A percentile compares a stretch with the other conserved stretches of the same genome.
phyloP scores from a whole-genome alignment of 345 rosid genomes.

The Populus ilicifolia region DNA sequence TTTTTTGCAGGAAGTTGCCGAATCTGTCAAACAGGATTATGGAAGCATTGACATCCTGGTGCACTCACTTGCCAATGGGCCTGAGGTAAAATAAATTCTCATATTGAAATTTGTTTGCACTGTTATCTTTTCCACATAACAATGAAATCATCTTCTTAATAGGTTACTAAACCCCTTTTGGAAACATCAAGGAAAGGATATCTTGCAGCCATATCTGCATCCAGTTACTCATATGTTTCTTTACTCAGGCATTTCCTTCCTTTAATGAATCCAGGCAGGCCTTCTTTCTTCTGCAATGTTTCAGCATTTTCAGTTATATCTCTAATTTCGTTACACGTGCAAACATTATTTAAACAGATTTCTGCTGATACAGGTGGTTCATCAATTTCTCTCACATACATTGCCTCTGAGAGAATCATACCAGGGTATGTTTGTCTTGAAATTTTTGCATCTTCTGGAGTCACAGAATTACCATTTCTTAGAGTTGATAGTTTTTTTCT shows the following conservation, averaged over 20 bases:
- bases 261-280: slow-evolving; percentile 84
- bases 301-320: not conserved
- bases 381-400: slow-evolving; percentile 83
- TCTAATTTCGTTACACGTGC: not conserved
- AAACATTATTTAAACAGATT: slow-evolving; percentile 19
- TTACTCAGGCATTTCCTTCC: slow-evolving; percentile 83
- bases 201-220: slow-evolving; percentile 89
- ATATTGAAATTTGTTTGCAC: not conserved
- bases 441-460: not conserved
- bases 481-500: slow-evolving; percentile 2
- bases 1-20: slow-evolving; percentile 69
- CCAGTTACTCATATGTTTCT: slow-evolving; percentile 90
- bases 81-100: slow-evolving; percentile 55
- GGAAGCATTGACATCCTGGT: slow-evolving; percentile 91
- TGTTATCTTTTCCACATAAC: slow-evolving; percentile 4
- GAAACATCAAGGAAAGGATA: slow-evolving; percentile 95
- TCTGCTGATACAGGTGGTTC: slow-evolving; percentile 70
- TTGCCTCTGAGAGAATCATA: slow-evolving; percentile 92
- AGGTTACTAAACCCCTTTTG: slow-evolving; percentile 88
- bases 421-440: slow-evolving; percentile 57
- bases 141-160: not conserved
- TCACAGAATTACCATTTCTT: not conserved
- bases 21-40: slow-evolving; percentile 78
- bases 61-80: slow-evolving; percentile 94
- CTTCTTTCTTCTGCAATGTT: slow-evolving; percentile 3